Evolutionary conservation across 768 basidiomycete species (phyloP).

Genomic region (Gymnopilus dilepis): DNA sequence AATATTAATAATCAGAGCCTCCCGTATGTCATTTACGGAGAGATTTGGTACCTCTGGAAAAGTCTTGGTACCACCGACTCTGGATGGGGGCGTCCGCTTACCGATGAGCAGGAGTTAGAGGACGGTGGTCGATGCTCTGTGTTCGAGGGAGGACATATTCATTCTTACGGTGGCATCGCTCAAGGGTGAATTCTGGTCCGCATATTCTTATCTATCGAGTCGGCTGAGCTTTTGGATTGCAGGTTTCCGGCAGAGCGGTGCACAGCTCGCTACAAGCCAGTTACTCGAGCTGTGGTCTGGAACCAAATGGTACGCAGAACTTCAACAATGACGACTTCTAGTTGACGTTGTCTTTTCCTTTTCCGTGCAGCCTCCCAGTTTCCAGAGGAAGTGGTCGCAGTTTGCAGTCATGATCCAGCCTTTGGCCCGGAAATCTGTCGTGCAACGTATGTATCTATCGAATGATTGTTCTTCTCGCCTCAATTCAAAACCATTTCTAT

Average conservation of each 20-base stretch:
- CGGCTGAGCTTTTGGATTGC: neutral
- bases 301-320: neutral
- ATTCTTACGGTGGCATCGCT: neutral
- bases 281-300: conserved; percentile 2
- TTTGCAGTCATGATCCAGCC: neutral
- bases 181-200: too few relatives aligned
- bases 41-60: neutral
- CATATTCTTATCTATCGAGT: neutral
- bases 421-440: conserved; percentile 2
- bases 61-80: conserved; percentile 2
- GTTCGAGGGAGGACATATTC: conserved; percentile 6
- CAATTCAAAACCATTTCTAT: neutral
- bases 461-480: neutral
- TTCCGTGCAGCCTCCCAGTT: neutral
- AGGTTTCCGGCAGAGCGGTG: conserved; percentile 5
- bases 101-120: conserved; percentile 7
- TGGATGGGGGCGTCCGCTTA: conserved; percentile 3
- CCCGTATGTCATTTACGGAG: conserved; percentile 3
- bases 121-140: conserved; percentile 7
- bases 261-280: neutral
- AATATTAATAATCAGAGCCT: conserved; percentile 1
- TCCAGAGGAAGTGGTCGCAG: conserved; percentile 6
- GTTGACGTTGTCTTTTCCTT: neutral
- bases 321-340: neutral
- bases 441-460: neutral